A percentile compares a stretch with the other conserved stretches of the same genome.
phyloP scores from a whole-genome alignment of 1,139 yeast genomes.

The Taphrina deformans region DNA sequence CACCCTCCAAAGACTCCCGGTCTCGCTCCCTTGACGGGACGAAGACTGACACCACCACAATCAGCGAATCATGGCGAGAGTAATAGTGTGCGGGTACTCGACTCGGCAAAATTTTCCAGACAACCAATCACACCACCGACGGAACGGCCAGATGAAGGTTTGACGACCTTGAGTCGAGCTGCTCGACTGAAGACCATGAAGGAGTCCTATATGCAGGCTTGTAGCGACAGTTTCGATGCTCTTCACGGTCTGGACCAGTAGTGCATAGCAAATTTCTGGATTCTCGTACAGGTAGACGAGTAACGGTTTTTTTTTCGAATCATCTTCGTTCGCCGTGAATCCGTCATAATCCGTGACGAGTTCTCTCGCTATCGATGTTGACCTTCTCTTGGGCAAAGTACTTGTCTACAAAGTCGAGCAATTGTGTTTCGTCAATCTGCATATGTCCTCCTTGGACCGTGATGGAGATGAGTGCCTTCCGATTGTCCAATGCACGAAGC shows the following conservation, averaged over 20 bases:
- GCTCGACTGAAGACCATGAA: slow-evolving; percentile 4
- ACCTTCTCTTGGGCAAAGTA: slow-evolving; percentile 1
- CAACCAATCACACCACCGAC: slow-evolving; percentile 8
- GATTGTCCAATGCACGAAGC: slow-evolving; percentile 51
- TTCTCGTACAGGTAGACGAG: too few species aligned
- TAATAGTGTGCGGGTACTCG: neutral
- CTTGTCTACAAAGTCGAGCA: slow-evolving; percentile 16
- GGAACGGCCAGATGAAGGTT: neutral
- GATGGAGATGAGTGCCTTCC: slow-evolving; percentile 53
- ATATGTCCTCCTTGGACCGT: slow-evolving; percentile 65
- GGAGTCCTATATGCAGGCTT: slow-evolving; percentile 18
- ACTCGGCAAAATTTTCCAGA: neutral
- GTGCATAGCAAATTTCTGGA: neutral
- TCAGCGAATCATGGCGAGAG: neutral
- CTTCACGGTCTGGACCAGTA: neutral
- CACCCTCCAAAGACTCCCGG: neutral
- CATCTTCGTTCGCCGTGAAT: neutral
- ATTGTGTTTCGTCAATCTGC: slow-evolving; percentile 48
- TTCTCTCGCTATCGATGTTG: neutral
- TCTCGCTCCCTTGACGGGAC: neutral
- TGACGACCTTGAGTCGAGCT: slow-evolving; percentile 3
- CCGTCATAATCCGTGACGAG: neutral
- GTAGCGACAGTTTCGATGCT: slow-evolving; percentile 1
- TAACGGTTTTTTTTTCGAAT: neutral
- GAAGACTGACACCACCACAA: neutral